Percentiles rank a stretch among this genome's conserved stretches.
Evolutionary conservation across 1,284 basidiomycete genomes (phyloP).

Genomic region (Ustilago lituana): DNA sequence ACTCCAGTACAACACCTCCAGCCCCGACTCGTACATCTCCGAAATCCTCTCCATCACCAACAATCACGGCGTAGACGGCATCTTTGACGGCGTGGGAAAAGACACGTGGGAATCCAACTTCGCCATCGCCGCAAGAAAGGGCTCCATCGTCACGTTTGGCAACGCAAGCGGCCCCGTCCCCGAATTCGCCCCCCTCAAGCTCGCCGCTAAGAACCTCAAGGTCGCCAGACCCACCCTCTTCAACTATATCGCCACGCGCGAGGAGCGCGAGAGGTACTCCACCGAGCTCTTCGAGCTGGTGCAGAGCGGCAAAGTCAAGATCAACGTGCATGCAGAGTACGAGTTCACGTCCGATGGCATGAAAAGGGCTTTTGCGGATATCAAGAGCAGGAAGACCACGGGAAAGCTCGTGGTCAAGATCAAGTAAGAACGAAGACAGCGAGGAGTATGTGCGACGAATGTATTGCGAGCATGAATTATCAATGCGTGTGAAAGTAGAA

Average conservation of each 20-base stretch:
- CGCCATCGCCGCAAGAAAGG: slow-evolving; percentile 72
- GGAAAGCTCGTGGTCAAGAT: slow-evolving; percentile 61
- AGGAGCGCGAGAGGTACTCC: slow-evolving; percentile 77
- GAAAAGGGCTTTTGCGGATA: slow-evolving; percentile 79
- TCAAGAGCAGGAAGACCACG: slow-evolving; percentile 69
- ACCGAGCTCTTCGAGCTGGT: slow-evolving; percentile 77
- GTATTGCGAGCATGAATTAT: no score
- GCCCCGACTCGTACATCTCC: slow-evolving; percentile 35
- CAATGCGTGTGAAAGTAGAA: no score
- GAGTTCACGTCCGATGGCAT: slow-evolving; percentile 84
- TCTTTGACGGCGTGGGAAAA: slow-evolving; percentile 92
- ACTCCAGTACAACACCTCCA: slow-evolving; percentile 75
- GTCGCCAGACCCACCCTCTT: slow-evolving; percentile 66
- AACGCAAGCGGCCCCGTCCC: slow-evolving; percentile 82
- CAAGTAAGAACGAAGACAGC: no score
- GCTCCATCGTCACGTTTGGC: slow-evolving; percentile 81
- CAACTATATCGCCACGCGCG: slow-evolving; percentile 73
- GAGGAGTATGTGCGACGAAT: no score
- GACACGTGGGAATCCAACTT: slow-evolving; percentile 74
- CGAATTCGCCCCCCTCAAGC: slow-evolving; percentile 76
- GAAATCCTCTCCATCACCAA: slow-evolving; percentile 75
- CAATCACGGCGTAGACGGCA: slow-evolving; percentile 80
- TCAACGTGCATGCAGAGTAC: slow-evolving; percentile 77
- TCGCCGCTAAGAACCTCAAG: slow-evolving; percentile 84
- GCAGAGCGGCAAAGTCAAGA: slow-evolving; percentile 74